Base-by-base conservation (phyloP, 1,139 yeast genomes). In the Tardiomyces digboiensis region DNA sequence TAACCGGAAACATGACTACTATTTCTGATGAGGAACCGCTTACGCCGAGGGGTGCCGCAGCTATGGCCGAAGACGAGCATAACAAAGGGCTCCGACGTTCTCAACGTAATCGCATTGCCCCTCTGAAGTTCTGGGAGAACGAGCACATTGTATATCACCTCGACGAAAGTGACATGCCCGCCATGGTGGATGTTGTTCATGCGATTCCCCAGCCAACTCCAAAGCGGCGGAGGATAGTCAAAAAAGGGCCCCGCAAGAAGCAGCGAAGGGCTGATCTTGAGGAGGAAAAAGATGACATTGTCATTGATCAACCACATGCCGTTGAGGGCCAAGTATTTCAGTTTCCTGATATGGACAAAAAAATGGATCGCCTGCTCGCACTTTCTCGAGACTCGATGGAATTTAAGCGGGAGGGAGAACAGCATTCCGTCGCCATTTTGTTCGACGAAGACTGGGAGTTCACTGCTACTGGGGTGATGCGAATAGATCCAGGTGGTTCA, bases 81-180 rank as follows among this genome's bases (percentile, higher is more conserved):
- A 40, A 36, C 20, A 20, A 36, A 7, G 52, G 51, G n/a, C 39
- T 54, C 19, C 55, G 84, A 49, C 64, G 76, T 49, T 83, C 95
- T 0, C 70, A 72, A 39, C 71, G 96, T 55, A 74, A 77, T 0
- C 75, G 75, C 51, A 72, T 84, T 7, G 77, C 82, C 2, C 94
- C 95, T 0, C 66, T 87, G 51, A 91, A 88, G 10, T 84, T 73
- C 59, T 87, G 97, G 96, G 75, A 85, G 60, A 84, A 83, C 57
- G 96, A 88, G 61, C 70, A 80, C 48, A 75, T 83, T 36, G 75
- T 84, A 1, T 86, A 82, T 56, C 74, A 80, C 21, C 49, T 57
- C 19, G 44, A 64, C 52, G 46, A 55, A n/a, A 26, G 16, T 5
- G 33, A 26, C 10, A 26, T 26, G 33, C 33, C 33, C 16, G 33